These are phyloP conservation scores for Heimioporus sp. DNA, from an alignment of 768 basidiomycete genomes.

Conservation along the genomic window DNA sequence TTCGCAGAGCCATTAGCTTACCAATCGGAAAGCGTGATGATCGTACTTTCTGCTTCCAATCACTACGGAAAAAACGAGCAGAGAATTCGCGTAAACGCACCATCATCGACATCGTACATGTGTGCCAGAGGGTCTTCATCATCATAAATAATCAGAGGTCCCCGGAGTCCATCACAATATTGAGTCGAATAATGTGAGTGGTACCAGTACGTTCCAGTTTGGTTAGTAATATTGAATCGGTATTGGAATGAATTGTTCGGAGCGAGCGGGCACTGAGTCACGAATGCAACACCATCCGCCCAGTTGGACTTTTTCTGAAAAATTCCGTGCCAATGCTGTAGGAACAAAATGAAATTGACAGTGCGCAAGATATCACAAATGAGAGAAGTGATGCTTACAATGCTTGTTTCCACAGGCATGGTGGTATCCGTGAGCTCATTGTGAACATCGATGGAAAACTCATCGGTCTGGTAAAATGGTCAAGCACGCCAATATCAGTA, in stretches of 20 bases:
- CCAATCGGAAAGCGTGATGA: not conserved
- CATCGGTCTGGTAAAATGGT: constrained; percentile 27
- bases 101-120: not conserved
- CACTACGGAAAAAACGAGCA: not conserved
- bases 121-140: not conserved
- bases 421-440: constrained; percentile 42
- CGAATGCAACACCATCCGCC: constrained; percentile 31
- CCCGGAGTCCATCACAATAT: not conserved
- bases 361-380: not conserved
- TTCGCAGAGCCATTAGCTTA: not conserved
- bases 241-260: constrained; percentile 35
- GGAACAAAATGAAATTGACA: constrained; percentile 13
- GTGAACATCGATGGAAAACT: constrained; percentile 40
- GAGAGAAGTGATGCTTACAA: constrained; percentile 16
- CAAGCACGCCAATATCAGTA: not conserved
- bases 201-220: constrained; percentile 10
- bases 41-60: not conserved
- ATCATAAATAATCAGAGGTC: not conserved
- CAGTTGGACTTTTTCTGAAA: constrained; percentile 20
- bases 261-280: constrained; percentile 41
- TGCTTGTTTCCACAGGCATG: constrained; percentile 48
- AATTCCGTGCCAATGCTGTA: constrained; percentile 26
- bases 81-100: not conserved
- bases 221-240: constrained; percentile 27
- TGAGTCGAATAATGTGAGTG: not conserved